phyloP scores from a whole-genome alignment of 2,329 filamentous ascomycete genomes.

The Volutella citrinella region DNA sequence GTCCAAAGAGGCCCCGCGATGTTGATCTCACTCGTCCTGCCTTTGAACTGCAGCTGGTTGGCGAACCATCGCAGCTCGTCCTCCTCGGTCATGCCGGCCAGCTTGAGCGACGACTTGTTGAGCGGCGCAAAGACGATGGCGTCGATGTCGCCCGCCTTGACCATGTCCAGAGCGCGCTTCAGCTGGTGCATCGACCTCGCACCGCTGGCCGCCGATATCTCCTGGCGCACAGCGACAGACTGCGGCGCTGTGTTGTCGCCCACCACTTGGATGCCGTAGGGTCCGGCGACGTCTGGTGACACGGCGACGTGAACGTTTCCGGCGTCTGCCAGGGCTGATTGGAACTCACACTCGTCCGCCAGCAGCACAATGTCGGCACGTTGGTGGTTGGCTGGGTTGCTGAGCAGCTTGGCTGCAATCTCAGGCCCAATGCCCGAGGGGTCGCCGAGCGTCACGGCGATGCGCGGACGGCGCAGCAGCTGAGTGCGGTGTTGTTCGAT shows the following conservation, averaged over 20 bases:
- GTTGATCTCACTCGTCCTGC: constrained; percentile 32
- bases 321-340: constrained; percentile 19
- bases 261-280: constrained; percentile 23
- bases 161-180: constrained; percentile 24
- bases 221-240: constrained; percentile 5
- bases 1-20: constrained; percentile 29
- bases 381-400: constrained; percentile 22
- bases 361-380: constrained; percentile 28
- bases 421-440: constrained; percentile 30
- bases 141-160: constrained; percentile 23
- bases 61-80: constrained; percentile 35
- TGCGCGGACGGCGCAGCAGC: constrained; percentile 2
- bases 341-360: constrained; percentile 26
- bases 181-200: constrained; percentile 26
- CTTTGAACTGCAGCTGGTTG: constrained; percentile 26
- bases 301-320: constrained; percentile 15
- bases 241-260: constrained; percentile 22
- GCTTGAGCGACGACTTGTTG: constrained; percentile 31
- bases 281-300: constrained; percentile 12
- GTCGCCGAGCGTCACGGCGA: constrained; percentile 31
- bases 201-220: constrained; percentile 25
- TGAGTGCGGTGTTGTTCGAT: background rate
- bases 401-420: constrained; percentile 29
- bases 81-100: constrained; percentile 33
- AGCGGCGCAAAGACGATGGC: constrained; percentile 32